Base-by-base conservation (phyloP, 192 early-diverging fungal species). In the Coemansia sp. region DNA sequence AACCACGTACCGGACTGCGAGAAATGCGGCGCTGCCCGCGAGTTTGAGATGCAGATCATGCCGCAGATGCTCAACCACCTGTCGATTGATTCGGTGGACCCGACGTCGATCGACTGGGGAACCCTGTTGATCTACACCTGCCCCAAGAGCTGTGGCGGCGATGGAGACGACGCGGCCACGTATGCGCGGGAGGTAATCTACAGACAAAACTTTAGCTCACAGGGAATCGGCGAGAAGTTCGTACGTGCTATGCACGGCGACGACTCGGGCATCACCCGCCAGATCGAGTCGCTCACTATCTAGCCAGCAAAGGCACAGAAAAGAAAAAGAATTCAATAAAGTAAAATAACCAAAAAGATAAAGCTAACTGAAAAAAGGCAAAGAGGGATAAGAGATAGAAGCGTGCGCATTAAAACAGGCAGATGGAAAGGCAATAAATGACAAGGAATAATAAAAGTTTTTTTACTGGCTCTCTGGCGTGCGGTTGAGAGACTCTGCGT, bases 11-110 rank as follows among this genome's bases (percentile, higher is more conserved):
- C 88, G 11, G 34, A 68, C 0, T 99, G 96, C 77, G 80, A 83
- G 17, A 68, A 82, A 56, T 99, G 96, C 73, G 83, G 85, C 3
- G 85, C 85, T 10, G 68, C 73, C 17, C 84, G 94, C 30, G 86
- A 89, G 29, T 95, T 96, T 72, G 96, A 99, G 76, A 94, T 96
- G 70, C 96, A 99, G 88, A 86, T 95, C 40, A 87, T 97, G 83
- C 95, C 96, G 1, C 93, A 94, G 51, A 84, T 98, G 49, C 83
- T 98, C 54, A 91, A 89, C 67, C 76, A 90, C 63, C 77, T 98
- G 29, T 64, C 77, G 14, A 85, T 97, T 29, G 87, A 94, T 67
- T 84, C 95, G 52, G 83, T 71, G 0, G 84, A 86, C 20, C 61
- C 81, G 0, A 73, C 90, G 64, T 87, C 93, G 11, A 68, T 97